Percentiles rank a stretch among this genome's conserved stretches.
phyloP scores from a whole-genome alignment of 345 rosid species.

The Populus davidiana region DNA sequence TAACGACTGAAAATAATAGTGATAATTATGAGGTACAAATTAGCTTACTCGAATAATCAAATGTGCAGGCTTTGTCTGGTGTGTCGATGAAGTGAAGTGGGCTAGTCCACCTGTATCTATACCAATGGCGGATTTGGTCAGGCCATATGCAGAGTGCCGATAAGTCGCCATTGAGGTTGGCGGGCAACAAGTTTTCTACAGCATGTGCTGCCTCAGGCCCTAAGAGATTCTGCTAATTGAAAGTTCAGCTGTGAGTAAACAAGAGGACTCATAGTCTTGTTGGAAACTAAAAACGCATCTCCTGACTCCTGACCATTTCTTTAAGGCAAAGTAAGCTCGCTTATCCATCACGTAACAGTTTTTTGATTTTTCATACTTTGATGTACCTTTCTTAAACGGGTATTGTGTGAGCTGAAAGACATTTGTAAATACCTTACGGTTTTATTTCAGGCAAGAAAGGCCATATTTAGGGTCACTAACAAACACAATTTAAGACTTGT shows the following conservation, averaged over 20 bases:
- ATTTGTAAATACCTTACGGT: no score
- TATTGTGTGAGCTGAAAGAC: no score
- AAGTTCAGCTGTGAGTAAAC: neutral
- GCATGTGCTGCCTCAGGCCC: conserved; percentile 70
- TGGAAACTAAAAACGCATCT: no score
- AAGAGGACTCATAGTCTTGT: no score
- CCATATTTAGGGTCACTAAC: no score
- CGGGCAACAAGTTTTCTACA: conserved; percentile 52
- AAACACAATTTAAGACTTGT: no score
- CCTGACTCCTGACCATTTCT: no score
- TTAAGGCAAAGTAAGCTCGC: neutral
- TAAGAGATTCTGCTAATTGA: conserved; percentile 48
- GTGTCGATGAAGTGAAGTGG: conserved; percentile 77
- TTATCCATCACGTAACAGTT: no score
- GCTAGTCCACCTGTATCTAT: conserved; percentile 68
- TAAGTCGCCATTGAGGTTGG: conserved; percentile 47
- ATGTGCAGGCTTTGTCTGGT: conserved; percentile 59
- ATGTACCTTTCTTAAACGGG: no score
- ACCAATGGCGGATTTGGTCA: conserved; percentile 76
- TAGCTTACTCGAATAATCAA: conserved; percentile 46
- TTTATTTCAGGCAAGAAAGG: no score
- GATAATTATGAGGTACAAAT: neutral
- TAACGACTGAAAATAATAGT: neutral
- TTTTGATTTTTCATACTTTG: no score
- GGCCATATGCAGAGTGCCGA: conserved; percentile 70